Percentiles rank a stretch among this genome's conserved stretches.
phyloP scores from a whole-genome alignment of 83 land plant species.

The Diphasiastrum complanatum region DNA sequence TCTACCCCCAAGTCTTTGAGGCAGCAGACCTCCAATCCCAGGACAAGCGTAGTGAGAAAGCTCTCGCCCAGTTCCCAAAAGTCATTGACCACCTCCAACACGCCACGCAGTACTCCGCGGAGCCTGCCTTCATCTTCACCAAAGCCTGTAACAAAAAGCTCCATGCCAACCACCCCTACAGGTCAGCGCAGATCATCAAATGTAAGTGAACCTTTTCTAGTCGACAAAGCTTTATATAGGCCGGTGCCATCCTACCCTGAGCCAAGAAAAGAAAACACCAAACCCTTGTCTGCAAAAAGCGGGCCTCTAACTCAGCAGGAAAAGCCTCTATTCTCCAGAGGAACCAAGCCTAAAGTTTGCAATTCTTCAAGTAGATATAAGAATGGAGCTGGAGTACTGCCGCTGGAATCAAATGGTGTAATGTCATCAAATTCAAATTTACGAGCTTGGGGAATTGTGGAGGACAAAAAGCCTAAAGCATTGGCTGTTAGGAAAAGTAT shows the following conservation, averaged over 20 bases:
- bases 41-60: conserved; percentile 1
- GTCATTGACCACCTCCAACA: neutral
- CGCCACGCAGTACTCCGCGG: neutral
- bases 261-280: conserved; percentile 8
- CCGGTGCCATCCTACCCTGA: neutral
- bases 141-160: neutral
- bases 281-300: neutral
- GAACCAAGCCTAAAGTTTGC: neutral
- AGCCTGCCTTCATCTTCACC: neutral
- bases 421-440: conserved; percentile 32
- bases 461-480: conserved; percentile 42
- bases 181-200: neutral
- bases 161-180: neutral
- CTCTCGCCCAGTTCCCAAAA: conserved; percentile 9
- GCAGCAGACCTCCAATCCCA: neutral
- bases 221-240: neutral
- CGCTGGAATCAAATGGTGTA: neutral
- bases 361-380: neutral
- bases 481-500: conserved; percentile 46
- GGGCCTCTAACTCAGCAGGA: neutral
- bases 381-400: neutral
- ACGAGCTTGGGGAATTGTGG: conserved; percentile 30
- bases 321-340: no score
- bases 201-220: neutral
- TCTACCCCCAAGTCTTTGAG: neutral